Percentiles rank a stretch among this genome's conserved stretches.
Conservation (phyloP, 441 rosid species). For the Rhodomyrtus psidioides region DNA sequence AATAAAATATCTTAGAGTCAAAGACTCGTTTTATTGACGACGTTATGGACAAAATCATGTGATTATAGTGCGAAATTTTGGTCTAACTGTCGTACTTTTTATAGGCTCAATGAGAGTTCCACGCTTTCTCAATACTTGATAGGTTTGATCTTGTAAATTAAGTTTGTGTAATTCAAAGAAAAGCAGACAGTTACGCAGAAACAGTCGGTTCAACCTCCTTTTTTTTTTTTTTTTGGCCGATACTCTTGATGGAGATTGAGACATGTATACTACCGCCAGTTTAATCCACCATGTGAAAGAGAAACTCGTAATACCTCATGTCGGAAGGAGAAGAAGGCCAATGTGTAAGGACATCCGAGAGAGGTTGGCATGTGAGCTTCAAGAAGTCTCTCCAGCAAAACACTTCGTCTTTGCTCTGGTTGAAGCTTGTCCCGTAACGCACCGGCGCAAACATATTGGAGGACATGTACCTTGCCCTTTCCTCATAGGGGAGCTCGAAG, state of each 20-base stretch:
- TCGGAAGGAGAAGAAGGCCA: constrained; percentile 83
- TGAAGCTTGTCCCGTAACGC: constrained; percentile 81
- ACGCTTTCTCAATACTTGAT: background rate
- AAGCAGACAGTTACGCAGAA: background rate
- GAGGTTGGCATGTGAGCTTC: constrained; percentile 57
- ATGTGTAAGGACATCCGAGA: constrained; percentile 43
- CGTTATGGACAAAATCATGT: background rate
- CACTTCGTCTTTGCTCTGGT: constrained; percentile 65
- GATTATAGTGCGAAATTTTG: background rate
- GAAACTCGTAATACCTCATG: constrained; percentile 32
- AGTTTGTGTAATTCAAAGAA: background rate
- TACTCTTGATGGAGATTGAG: background rate
- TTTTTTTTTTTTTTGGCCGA: background rate
- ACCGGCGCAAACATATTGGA: constrained; percentile 60
- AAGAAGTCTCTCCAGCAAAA: constrained; percentile 89
- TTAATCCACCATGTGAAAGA: background rate
- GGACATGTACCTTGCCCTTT: constrained; percentile 69
- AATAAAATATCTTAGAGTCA: background rate
- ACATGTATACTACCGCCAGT: background rate
- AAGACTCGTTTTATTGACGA: background rate
- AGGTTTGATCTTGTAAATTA: background rate
- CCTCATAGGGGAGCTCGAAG: constrained; percentile 63
- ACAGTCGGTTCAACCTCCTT: background rate
- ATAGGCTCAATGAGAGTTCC: background rate
- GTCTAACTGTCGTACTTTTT: background rate